A percentile compares a stretch with the other conserved stretches of the same genome.
phyloP scores from a whole-genome alignment of 805 yeast species.

The Candida sithepensis region DNA sequence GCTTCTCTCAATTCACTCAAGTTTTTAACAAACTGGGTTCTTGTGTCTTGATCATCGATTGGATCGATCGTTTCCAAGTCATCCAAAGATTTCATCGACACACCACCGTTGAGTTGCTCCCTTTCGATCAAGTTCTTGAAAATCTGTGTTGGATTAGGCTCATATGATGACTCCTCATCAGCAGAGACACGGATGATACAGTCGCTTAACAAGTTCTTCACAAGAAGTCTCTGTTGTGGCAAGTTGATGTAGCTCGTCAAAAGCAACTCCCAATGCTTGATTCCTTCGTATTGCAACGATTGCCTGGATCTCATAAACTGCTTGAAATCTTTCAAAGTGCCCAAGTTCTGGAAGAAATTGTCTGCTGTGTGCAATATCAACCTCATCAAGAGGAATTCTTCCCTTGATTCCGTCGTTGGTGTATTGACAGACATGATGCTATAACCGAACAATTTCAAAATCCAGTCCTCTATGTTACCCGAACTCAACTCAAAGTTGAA shows the following conservation, averaged over 20 bases:
- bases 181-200: conserved; percentile 37
- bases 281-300: conserved; percentile 11
- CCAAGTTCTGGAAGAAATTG: conserved; percentile 34
- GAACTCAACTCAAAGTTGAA: conserved; percentile 14
- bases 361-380: conserved; percentile 47
- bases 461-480: conserved; percentile 33
- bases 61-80: conserved; percentile 49
- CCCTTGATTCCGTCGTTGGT: conserved; percentile 47
- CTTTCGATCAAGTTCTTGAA: conserved; percentile 38
- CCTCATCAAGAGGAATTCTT: conserved; percentile 63
- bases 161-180: conserved; percentile 58
- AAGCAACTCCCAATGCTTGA: conserved; percentile 41
- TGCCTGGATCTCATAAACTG: conserved; percentile 23
- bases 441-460: conserved; percentile 32
- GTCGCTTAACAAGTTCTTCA: conserved; percentile 39
- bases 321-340: conserved; percentile 20
- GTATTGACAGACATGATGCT: conserved; percentile 11
- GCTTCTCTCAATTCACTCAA: conserved; percentile 71
- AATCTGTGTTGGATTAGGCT: conserved; percentile 72
- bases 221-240: conserved; percentile 44
- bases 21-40: conserved; percentile 66
- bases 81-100: conserved; percentile 22
- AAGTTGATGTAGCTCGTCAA: conserved; percentile 42
- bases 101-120: conserved; percentile 28
- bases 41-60: conserved; percentile 73